phyloP scores from a whole-genome alignment of 257 asterid species.

The Anisodus tanguticus region DNA sequence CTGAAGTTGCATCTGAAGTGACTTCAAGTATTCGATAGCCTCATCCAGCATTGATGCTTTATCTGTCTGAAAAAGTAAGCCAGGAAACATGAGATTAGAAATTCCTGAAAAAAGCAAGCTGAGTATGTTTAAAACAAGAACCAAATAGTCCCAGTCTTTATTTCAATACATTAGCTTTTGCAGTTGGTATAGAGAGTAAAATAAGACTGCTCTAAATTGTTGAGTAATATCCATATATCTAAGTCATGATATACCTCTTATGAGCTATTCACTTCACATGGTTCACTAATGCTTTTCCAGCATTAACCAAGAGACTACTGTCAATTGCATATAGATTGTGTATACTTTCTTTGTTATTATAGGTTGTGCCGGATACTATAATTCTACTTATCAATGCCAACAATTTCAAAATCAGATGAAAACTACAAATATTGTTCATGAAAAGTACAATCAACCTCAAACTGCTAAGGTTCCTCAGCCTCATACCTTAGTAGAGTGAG shows the following conservation, averaged over 20 bases:
- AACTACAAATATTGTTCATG: background rate
- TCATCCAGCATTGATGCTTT: conserved; percentile 92
- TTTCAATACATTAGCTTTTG: background rate
- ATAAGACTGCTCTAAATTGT: background rate
- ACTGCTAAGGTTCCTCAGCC: background rate
- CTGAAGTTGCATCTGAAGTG: conserved; percentile 86
- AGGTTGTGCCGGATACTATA: background rate
- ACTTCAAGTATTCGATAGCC: conserved; percentile 88
- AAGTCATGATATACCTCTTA: background rate
- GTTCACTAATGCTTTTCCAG: background rate
- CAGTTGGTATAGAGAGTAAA: background rate
- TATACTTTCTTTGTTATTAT: background rate
- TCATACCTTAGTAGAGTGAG: conserved; percentile 78
- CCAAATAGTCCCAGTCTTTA: background rate
- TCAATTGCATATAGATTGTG: background rate
- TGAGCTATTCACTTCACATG: background rate
- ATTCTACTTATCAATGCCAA: background rate
- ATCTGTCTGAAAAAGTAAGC: conserved; percentile 55
- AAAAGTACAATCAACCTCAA: background rate
- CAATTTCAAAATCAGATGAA: background rate
- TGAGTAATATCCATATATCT: background rate
- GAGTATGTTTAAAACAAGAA: background rate
- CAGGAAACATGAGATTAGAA: background rate
- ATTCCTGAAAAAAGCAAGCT: background rate
- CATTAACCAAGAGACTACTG: background rate